Evolutionary conservation across 805 yeast genomes (phyloP).

Genomic region (Candida jianshihensis): DNA sequence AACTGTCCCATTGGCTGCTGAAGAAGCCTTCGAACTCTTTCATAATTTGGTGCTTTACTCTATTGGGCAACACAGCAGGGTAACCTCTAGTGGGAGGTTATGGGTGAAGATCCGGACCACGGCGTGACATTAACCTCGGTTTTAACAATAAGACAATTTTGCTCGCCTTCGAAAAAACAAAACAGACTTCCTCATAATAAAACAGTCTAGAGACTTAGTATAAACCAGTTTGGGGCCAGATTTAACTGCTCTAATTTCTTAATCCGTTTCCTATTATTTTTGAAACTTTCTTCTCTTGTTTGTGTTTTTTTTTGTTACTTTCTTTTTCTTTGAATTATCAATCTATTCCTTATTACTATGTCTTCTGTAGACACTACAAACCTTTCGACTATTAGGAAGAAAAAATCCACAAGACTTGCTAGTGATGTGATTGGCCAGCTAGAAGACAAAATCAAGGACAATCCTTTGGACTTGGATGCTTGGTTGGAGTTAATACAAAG

Average conservation of each 20-base stretch:
- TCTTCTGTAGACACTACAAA: neutral
- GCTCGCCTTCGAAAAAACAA: too few relatives aligned
- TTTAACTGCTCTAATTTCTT: neutral
- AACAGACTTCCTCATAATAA: neutral
- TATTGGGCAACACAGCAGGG: too few relatives aligned
- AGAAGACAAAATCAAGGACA: constrained; percentile 43
- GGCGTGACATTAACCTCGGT: too few relatives aligned
- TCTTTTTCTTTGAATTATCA: neutral
- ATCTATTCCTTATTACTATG: neutral
- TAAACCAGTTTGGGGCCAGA: neutral
- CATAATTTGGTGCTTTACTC: too few relatives aligned
- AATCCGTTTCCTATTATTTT: neutral
- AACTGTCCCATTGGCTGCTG: neutral
- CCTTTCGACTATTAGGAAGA: neutral
- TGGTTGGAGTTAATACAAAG: constrained; percentile 52
- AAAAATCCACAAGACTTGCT: constrained; percentile 18
- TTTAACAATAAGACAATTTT: too few relatives aligned
- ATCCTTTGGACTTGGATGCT: constrained; percentile 45
- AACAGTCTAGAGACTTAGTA: neutral
- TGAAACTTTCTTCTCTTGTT: too few relatives aligned
- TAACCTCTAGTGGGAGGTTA: too few relatives aligned
- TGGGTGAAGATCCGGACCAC: too few relatives aligned
- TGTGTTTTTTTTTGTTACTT: neutral
- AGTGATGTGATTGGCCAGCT: constrained; percentile 52
- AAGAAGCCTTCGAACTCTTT: too few relatives aligned